Base-by-base conservation (phyloP, 148 eudicot genomes). In the Diospyros lotus region DNA sequence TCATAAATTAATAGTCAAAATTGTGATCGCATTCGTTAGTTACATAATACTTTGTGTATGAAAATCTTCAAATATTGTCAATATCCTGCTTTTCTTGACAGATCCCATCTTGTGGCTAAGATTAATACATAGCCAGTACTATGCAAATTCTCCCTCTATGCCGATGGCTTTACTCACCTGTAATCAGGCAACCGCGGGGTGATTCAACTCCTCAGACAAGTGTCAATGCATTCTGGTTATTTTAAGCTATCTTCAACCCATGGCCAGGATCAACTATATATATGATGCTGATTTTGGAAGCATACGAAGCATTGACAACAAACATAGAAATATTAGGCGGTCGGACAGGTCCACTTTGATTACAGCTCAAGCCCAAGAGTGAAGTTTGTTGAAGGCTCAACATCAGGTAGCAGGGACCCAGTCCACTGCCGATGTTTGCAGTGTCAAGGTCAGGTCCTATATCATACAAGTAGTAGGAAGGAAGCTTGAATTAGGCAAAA, bases 361-460 rank as follows among this genome's bases (percentile, higher is more conserved):
- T 89, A 89, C 75, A 84, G 80, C 48, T 72, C 87, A 9, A 89
- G 80, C 74, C 87, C 86, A 39, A 91, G 87, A 81, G 78, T 74
- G 17, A 95, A 88, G 83, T 78, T 80, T 64, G 78, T 50, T 5
- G 97, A 90, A 77, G 97, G 99, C 61, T 92, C 99, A 66, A 73
- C 89, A 14, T 92, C 99, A 2, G 87, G 84, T 58, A 89, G 89
- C 85, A 88, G 87, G 10, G 99, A 45, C 97, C 87, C 3, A 95
- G 99, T 85, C 94, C 99, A 17, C 79, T 93, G 74, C 97, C 94
- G 2, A 91, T 94, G 77, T 95, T 95, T 81, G 98, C 94, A 14
- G 97, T 82, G 62, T 95, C 97, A 15, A 90, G 99, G 75, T 95
- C 99, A 9, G 97, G 97, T 78, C 99, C 99, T 75, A 76, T 95